Percentiles rank a stretch among this genome's conserved stretches.
phyloP scores from a whole-genome alignment of 169 alveolate genomes.

The Eimeria necatrix region DNA sequence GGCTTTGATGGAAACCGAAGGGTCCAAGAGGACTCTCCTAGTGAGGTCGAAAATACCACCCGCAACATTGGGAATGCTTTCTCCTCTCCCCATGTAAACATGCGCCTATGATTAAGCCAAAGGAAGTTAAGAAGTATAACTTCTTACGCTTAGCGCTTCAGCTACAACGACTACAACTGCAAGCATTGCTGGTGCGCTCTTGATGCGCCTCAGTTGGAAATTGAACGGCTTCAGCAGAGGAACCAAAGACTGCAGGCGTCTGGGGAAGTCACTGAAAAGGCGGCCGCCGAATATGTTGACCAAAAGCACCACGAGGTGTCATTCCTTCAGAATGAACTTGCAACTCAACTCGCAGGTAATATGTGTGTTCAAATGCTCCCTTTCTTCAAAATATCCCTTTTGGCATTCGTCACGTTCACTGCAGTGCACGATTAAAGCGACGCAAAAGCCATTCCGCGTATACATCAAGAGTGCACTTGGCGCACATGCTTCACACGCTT shows the following conservation, averaged over 20 bases:
- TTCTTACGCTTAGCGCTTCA: neutral
- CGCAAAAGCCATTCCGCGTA: too few species aligned
- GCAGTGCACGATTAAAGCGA: too few species aligned
- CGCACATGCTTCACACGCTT: too few species aligned
- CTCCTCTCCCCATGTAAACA: too few species aligned
- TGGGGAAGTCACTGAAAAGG: constrained; percentile 83
- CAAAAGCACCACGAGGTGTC: constrained; percentile 80
- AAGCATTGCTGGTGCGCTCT: neutral
- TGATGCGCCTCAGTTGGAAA: constrained; percentile 50
- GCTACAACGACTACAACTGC: neutral
- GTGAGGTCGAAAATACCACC: neutral
- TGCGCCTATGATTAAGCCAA: too few species aligned
- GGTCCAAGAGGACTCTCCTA: constrained; percentile 48
- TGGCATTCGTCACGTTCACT: too few species aligned
- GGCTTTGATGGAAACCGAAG: constrained; percentile 61
- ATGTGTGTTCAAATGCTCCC: too few species aligned
- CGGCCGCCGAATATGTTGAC: constrained; percentile 81
- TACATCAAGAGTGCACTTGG: too few species aligned
- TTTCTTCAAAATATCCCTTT: too few species aligned
- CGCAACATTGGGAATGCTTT: neutral
- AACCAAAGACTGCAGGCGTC: constrained; percentile 73
- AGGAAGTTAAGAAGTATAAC: too few species aligned
- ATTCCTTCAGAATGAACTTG: constrained; percentile 78
- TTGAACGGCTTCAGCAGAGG: constrained; percentile 65
- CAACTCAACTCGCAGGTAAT: constrained; percentile 77